Conservation (phyloP, 176 grass and related monocot species). For the Musa beccarii region DNA sequence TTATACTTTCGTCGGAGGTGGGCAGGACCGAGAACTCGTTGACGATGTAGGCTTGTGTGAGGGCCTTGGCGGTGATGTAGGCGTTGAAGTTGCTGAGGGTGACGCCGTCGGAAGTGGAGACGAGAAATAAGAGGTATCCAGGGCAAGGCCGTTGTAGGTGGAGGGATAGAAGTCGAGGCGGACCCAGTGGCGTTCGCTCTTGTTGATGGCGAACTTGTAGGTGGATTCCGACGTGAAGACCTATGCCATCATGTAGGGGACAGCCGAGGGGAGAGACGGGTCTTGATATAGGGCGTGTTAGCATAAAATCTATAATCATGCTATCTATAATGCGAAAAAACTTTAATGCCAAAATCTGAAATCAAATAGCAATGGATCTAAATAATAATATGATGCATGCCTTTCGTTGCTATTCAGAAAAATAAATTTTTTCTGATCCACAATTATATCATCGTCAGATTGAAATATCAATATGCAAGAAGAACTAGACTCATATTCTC, state of each 20-base stretch:
- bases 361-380: too few relatives aligned
- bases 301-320: too few relatives aligned
- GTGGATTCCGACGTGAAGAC: conserved; percentile 4
- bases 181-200: neutral
- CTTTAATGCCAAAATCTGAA: too few relatives aligned
- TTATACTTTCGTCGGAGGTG: neutral
- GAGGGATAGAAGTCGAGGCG: neutral
- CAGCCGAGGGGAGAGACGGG: neutral
- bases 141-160: neutral
- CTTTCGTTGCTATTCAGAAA: too few relatives aligned
- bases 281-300: neutral
- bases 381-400: too few relatives aligned
- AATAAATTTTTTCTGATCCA: too few relatives aligned
- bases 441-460: too few relatives aligned
- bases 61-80: neutral
- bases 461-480: too few relatives aligned
- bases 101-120: neutral
- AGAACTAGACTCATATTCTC: too few relatives aligned
- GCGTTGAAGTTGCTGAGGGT: neutral
- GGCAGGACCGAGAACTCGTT: neutral
- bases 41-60: neutral
- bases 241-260: neutral
- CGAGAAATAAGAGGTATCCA: neutral
- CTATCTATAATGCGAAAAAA: too few relatives aligned
- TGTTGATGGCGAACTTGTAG: neutral